Evolutionary conservation across 2,329 filamentous ascomycete species (phyloP), one percentile per base, ranked within the genome.

Genomic region (Trichophyton benhamiae): DNA sequence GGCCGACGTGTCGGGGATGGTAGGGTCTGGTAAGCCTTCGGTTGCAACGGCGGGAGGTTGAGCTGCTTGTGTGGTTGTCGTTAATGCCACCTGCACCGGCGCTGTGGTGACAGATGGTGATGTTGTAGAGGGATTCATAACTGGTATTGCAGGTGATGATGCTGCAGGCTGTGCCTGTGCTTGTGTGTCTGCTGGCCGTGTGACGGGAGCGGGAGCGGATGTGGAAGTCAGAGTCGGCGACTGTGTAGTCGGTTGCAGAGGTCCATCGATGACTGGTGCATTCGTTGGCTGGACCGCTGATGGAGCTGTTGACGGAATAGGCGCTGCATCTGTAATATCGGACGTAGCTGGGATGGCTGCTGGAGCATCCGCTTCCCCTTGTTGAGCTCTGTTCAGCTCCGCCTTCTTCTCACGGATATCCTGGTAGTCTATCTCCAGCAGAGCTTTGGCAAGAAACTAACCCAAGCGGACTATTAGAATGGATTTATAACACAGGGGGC

Each of bases 381-480:
- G 27, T 25, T 53, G 49, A 8, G 13, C 49, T n/a, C 49, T 53
- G 27, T 53, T 27, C 15, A 17, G 1, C 11, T 59, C 33, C 17
- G 67, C 63, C 57, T 71, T 74, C 27, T 66, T 69, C 3, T 71
- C 71, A 62, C 68, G 68, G 46, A 75, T 65, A 17, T 67, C 69
- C 52, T 75, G 71, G 59, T 76, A 76, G 60, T 77, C 75, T 61
- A 68, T 71, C 66, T 77, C 75, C 15, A 77, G 64, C 58, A 75
- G 73, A 1, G 74, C 71, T 64, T 77, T 77, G 36, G 75, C 75
- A 49, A 76, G 72, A 55, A 75, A 75, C 75, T 76, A 62, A 36
- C 42, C 33, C 22, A 9, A 48, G 17, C 22, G 25, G 42, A 27
- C 2, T 41, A 17, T 42, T 25, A 41, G 20, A 38, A 30, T 17